A percentile compares a stretch with the other conserved stretches of the same genome.
Conservation (phyloP, 1,139 yeast genomes). For the Saccharomyces hybrid region DNA sequence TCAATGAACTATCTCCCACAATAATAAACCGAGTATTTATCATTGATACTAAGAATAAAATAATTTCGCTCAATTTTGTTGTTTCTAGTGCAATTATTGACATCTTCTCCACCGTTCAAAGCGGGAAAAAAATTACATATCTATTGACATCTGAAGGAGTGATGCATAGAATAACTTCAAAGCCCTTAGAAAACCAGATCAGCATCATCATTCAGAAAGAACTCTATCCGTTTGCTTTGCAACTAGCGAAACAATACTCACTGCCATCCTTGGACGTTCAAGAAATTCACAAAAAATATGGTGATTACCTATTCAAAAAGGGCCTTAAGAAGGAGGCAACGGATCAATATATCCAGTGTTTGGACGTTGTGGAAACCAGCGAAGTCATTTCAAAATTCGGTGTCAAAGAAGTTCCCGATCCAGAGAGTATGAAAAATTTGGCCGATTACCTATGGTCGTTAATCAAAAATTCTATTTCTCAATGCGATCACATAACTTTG, state of each 20-base stretch:
- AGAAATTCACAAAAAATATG: conserved; percentile 58
- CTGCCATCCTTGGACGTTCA: conserved; percentile 32
- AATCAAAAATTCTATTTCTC: conserved; percentile 47
- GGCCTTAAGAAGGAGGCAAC: conserved; percentile 65
- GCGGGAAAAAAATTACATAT: conserved; percentile 43
- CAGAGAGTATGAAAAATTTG: conserved; percentile 36
- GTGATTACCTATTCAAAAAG: conserved; percentile 59
- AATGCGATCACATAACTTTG: conserved; percentile 73
- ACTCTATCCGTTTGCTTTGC: conserved; percentile 64
- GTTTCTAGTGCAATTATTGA: conserved; percentile 57
- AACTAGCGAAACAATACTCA: conserved; percentile 47
- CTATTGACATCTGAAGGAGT: conserved; percentile 71
- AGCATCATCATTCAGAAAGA: conserved; percentile 64
- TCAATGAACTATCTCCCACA: not conserved
- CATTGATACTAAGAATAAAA: conserved; percentile 60
- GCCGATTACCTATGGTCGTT: conserved; percentile 59
- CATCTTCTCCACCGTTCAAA: conserved; percentile 39
- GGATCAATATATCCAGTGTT: conserved; percentile 52
- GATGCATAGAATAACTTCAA: conserved; percentile 60
- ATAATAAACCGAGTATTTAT: conserved; percentile 43
- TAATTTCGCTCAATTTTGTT: conserved; percentile 62
- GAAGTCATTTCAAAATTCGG: conserved; percentile 76
- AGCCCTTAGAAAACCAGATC: conserved; percentile 58
- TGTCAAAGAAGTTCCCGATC: conserved; percentile 55
- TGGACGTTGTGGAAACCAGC: conserved; percentile 54